phyloP scores from a whole-genome alignment of 495 filamentous ascomycete species.

The Penicillium herquei region DNA sequence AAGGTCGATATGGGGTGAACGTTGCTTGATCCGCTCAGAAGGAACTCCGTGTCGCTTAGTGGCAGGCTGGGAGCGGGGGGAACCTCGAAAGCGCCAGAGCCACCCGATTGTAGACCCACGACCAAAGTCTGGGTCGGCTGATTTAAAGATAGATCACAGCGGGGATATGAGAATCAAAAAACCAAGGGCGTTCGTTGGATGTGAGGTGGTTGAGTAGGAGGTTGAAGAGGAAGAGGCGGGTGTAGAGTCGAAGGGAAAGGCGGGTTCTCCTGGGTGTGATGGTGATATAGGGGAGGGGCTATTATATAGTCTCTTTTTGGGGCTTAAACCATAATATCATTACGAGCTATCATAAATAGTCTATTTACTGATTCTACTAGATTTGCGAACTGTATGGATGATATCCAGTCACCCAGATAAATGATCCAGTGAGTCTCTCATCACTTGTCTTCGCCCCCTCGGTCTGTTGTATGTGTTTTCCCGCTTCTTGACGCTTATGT shows the following conservation, averaged over 20 bases:
- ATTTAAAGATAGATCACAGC: not conserved
- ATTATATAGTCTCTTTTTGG: not conserved
- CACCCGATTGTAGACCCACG: conserved; percentile 17
- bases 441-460: no score
- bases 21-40: conserved; percentile 33
- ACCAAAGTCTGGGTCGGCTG: conserved; percentile 8
- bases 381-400: no score
- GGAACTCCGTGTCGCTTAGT: conserved; percentile 51
- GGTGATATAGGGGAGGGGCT: conserved; percentile 21
- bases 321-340: no score
- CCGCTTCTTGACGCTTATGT: conserved; percentile 27
- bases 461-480: conserved; percentile 19
- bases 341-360: no score
- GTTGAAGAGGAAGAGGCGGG: conserved; percentile 12
- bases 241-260: conserved; percentile 29
- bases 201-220: conserved; percentile 4
- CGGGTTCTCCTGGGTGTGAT: conserved; percentile 34
- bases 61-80: conserved; percentile 37
- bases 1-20: conserved; percentile 32
- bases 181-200: conserved; percentile 2
- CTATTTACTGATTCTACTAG: no score
- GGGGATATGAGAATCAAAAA: not conserved
- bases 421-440: no score
- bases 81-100: conserved; percentile 24
- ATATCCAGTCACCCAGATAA: no score